Evolutionary conservation across 1,139 yeast genomes (phyloP), one percentile per base, ranked within the genome.

Genomic region (Cylindricascospora bacillispora): DNA sequence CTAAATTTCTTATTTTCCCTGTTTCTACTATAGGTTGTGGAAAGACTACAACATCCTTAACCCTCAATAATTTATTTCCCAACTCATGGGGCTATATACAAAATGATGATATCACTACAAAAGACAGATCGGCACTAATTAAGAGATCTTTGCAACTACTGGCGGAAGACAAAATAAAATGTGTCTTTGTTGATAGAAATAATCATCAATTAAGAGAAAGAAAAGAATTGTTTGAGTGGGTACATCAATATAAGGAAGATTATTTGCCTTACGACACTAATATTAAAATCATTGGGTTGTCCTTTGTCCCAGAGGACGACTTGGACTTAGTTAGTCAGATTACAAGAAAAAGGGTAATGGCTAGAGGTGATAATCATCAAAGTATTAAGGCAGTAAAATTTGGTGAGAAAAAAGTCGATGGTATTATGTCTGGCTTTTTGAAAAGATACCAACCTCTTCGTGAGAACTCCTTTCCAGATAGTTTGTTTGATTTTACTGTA

Each of bases 11-110:
- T 0, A 46, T 92, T 1, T 67, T 85, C 2, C 92, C 97, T 0
- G 72, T 86, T 10, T 85, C 97, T 0, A 83, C 95, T 0, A 70
- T 89, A 30, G 98, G 97, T 0, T 83, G 95, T 52, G 99, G 99
- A 6, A 92, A 92, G 50, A 85, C 97, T 0, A 83, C 95, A 0
- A 69, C 82, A 0, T 71, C 83, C 3, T 54, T 68, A 27, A 75
- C 89, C 0, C 57, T 89, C 26, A 43, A 51, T 1, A 50, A 64
- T 6, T 49, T 86, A 16, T 76, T 62, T 33, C 73, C 78, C 0
- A 48, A 54, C 1, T 56, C 60, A 0, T 77, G 93, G 79, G 74
- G 69, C 0, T 83, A 78, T 44, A 64, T 82, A n/a, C 95, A 85
- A 49, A 86, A 82, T 51, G 98, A 89, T 54, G 71, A 83, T 42